Base-by-base conservation (phyloP, 1,284 basidiomycete genomes). In the Phenoliferia sp. region DNA sequence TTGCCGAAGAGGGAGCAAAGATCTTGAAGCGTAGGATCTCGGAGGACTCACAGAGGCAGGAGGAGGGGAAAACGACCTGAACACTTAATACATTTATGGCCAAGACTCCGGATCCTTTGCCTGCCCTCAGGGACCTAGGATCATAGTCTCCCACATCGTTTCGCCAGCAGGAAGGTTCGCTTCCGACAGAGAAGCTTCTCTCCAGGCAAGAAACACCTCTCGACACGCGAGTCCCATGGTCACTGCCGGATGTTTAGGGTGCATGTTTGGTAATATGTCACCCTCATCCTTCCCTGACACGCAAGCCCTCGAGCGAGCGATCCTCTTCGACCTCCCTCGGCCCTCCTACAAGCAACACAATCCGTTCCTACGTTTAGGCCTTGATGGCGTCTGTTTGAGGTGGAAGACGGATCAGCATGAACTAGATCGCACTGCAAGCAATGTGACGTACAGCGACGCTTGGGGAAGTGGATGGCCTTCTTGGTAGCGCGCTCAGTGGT, bases 391-490 rank as follows among this genome's bases (percentile, higher is more conserved):
- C 48, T 52, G 48, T 26, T n/a, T 26, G 28, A 26, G 48, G 48
- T 5, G 48, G 28, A 5, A 6, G 28, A 6, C 22, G 19, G 48
- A 26, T 52, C 48, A 52, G 48, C 48, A 9, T 5, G 9, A 52
- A 26, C 17, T 26, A 19, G 9, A 52, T 44, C 15, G 22, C 39
- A 22, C 39, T 44, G 15, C 39, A 22, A 44, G 39, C 39, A 44
- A 22, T 22, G 39, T 12, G 48, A 52, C 48, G 48, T 26, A 52
- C 48, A 57, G 55, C 55, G 61, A 55, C 72, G 64, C 76, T 76
- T 78, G 92, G 92, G 73, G 86, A 97, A 97, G 85, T 96, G 94
- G 78, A 87, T 85, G 73, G 92, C 88, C 85, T 90, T 92, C 90
- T 97, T 97, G 81, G 83, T 85, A 82, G 94, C 90, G 83, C 89